These are phyloP conservation scores for Yamadazyma scolyti DNA, from an alignment of 805 yeast species.

Conservation along the genomic window DNA sequence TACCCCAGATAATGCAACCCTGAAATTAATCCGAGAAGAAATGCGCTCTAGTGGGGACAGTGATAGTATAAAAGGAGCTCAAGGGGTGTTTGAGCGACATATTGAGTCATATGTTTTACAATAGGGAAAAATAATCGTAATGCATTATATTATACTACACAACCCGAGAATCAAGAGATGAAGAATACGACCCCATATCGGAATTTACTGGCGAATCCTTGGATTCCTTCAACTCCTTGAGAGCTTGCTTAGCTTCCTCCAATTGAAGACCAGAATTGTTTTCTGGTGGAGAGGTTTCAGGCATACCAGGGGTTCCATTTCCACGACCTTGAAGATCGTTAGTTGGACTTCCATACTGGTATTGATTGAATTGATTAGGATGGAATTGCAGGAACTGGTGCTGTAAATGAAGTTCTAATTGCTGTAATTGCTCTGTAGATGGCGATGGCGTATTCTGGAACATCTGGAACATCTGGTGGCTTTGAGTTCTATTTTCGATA, in stretches of 20 bases:
- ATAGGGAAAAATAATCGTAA: too few relatives aligned
- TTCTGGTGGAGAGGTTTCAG: too few relatives aligned
- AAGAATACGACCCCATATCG: constrained; percentile 7
- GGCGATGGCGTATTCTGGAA: constrained; percentile 13
- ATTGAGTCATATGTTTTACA: too few relatives aligned
- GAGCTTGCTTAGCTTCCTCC: too few relatives aligned
- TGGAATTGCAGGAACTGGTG: constrained; percentile 14
- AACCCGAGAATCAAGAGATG: constrained; percentile 1
- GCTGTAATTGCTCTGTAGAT: constrained; percentile 12
- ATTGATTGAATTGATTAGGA: constrained; percentile 12
- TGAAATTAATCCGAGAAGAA: constrained; percentile 3
- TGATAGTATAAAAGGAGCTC: too few relatives aligned
- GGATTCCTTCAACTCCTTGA: too few relatives aligned
- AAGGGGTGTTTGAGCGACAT: too few relatives aligned
- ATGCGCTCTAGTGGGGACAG: constrained; percentile 3
- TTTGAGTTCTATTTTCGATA: constrained; percentile 1
- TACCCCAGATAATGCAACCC: constrained; percentile 5
- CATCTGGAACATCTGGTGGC: constrained; percentile 9
- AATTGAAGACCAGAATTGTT: too few relatives aligned
- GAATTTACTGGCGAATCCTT: constrained; percentile 6
- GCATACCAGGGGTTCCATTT: too few relatives aligned
- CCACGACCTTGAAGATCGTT: too few relatives aligned
- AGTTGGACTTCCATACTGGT: constrained; percentile 10
- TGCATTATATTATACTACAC: too few relatives aligned
- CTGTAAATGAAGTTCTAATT: constrained; percentile 13